Evolutionary conservation across 192 early-diverging fungal species (phyloP), one percentile per base, ranked within the genome.

Genomic region (Entomortierella chlamydospora): DNA sequence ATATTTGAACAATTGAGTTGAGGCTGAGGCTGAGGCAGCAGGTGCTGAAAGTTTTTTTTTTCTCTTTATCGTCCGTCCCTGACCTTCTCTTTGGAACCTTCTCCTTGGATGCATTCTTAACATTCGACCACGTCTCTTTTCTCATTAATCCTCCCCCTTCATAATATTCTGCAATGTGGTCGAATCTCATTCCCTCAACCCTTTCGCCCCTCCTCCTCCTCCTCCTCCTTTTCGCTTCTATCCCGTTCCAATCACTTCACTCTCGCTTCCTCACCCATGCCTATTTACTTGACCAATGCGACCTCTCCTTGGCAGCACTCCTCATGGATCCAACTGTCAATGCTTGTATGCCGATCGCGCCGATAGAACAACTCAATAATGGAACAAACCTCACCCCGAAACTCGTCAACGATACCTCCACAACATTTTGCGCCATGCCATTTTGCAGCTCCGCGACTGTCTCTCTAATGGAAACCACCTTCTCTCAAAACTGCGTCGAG

Each of bases 391-490:
- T 68, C 33, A 77, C 73, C 17, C 34, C 57, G 20, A 54, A 68
- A 45, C 65, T 68, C 45, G 66, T 68, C 53, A 77, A 77, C 34
- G 49, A 70, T 15, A 78, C 74, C 25, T 50, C 74, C 2, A 47
- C 61, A 28, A 30, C 55, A 2, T 70, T 78, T 25, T 78, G 74
- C 17, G 43, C 47, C 22, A 55, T 62, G 47, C 67, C 74, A 0
- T 39, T 69, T 41, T 78, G 74, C n/a, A 20, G 20, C 13, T 8
- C 54, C n/a, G 0, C 45, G 6, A 57, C 61, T 9, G 74, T 78
- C 8, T 28, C 47, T 2, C 34, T 78, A 39, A 69, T 78, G 37
- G 74, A 78, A 25, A 78, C 69, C 28, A 78, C 74, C 1, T 34
- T 78, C 22, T 29, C 57, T 29, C 74, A 78, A 43, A 78, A 78